Evolutionary conservation across 1,139 yeast genomes (phyloP).

Genomic region (Kodamaea ohmeri): DNA sequence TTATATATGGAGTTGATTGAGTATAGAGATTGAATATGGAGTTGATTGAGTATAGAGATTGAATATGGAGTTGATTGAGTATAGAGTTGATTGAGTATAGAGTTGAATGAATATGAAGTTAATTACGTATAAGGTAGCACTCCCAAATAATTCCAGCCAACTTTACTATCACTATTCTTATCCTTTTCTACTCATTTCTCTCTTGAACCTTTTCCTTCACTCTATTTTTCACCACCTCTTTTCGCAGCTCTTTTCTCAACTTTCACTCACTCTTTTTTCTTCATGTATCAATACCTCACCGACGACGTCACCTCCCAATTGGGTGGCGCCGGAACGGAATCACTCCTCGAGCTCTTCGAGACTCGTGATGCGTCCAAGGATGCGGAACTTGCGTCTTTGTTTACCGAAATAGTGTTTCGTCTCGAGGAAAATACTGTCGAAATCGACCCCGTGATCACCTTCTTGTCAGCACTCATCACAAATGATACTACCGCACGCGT

Average conservation of each 20-base stretch:
- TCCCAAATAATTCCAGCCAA: no score
- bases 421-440: slow-evolving; percentile 28
- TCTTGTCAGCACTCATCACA: slow-evolving; percentile 30
- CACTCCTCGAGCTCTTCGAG: slow-evolving; percentile 27
- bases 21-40: no score
- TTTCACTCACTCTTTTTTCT: slow-evolving; percentile 1
- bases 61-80: no score
- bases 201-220: not conserved
- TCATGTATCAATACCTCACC: slow-evolving; percentile 22
- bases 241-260: not conserved
- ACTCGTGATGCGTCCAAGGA: slow-evolving; percentile 10
- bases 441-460: slow-evolving; percentile 24
- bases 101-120: no score
- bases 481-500: slow-evolving; percentile 35
- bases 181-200: not conserved
- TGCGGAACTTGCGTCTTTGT: slow-evolving; percentile 18
- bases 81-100: no score
- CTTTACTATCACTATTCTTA: not conserved
- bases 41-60: no score
- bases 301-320: slow-evolving; percentile 30
- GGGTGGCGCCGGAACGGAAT: slow-evolving; percentile 28
- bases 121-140: no score
- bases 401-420: slow-evolving; percentile 38
- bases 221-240: not conserved
- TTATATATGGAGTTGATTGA: no score